Conservation (phyloP, 2,329 filamentous ascomycete species). For the Sodiomyces alkalinus region DNA sequence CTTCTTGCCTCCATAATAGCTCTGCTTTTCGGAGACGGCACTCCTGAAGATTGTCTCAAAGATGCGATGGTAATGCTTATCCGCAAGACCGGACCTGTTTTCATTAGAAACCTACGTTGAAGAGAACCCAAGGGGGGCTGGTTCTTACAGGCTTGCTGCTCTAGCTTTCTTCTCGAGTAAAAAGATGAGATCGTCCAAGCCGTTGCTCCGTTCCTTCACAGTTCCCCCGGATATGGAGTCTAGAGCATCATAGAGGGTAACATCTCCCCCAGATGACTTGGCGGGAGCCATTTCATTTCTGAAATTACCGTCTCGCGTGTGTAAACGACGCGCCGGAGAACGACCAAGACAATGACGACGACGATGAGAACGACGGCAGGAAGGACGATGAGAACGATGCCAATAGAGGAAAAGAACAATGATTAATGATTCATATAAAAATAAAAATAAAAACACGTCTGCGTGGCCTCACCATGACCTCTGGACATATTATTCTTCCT, state of each 20-base stretch:
- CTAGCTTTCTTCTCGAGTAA: conserved; percentile 18
- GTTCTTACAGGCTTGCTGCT: conserved; percentile 19
- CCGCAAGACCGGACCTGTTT: conserved; percentile 34
- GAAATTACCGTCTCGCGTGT: too few relatives aligned
- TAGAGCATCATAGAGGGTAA: conserved; percentile 10
- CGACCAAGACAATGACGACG: too few relatives aligned
- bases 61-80: conserved; percentile 68
- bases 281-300: too few relatives aligned
- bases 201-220: conserved; percentile 22
- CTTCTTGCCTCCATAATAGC: conserved; percentile 40
- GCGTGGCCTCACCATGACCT: too few relatives aligned
- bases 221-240: conserved; percentile 14
- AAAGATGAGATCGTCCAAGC: conserved; percentile 24
- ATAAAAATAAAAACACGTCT: too few relatives aligned
- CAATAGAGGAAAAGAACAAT: too few relatives aligned
- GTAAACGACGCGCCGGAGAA: too few relatives aligned
- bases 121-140: neutral
- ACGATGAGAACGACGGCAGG: too few relatives aligned
- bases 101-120: conserved; percentile 1
- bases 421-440: too few relatives aligned
- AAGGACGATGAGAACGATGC: too few relatives aligned
- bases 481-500: too few relatives aligned
- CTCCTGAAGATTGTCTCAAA: conserved; percentile 68
- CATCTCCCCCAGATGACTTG: conserved; percentile 3
- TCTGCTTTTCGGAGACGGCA: conserved; percentile 50